Percentiles rank a stretch among this genome's conserved stretches.
Conservation (phyloP, 176 grass and related monocot genomes). For the Dendrocalamus sinicus region DNA sequence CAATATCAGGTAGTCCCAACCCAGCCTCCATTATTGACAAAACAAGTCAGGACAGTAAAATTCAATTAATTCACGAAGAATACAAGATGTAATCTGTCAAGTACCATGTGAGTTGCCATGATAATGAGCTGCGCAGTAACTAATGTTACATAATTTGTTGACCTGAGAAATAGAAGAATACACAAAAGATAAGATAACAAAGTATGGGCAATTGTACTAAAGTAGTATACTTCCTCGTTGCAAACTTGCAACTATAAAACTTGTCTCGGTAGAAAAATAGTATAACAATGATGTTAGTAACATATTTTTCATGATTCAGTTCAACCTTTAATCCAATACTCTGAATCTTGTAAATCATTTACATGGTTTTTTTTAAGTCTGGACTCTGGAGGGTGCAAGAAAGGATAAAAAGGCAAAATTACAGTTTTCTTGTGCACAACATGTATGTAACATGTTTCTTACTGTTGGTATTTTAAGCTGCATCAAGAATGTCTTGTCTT, state of each 20-base stretch:
- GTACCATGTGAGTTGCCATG: conserved; percentile 97
- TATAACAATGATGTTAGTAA: background rate
- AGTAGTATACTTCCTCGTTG: background rate
- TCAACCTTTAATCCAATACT: conserved; percentile 34
- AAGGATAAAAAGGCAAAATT: conserved; percentile 7
- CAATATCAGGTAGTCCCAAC: conserved; percentile 86
- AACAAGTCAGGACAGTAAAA: conserved; percentile 46
- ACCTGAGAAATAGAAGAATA: conserved; percentile 62
- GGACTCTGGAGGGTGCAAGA: background rate
- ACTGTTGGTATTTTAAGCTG: conserved; percentile 27
- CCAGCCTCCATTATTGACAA: conserved; percentile 73
- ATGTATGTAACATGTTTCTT: conserved; percentile 7
- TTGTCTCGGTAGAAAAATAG: conserved; percentile 1
- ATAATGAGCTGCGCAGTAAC: conserved; percentile 92
- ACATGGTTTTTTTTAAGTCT: background rate
- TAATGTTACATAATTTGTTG: conserved; percentile 86
- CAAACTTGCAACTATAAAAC: conserved; percentile 5
- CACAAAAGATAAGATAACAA: conserved; percentile 33
- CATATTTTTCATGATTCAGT: conserved; percentile 20
- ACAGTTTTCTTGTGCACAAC: conserved; percentile 8
- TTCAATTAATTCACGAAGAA: conserved; percentile 18
- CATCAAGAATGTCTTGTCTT: conserved; percentile 23
- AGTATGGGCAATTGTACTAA: conserved; percentile 39
- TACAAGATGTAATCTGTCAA: conserved; percentile 33
- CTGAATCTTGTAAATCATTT: conserved; percentile 16